phyloP scores from a whole-genome alignment of 2,329 filamentous ascomycete genomes.

The Botrytis cinerea region DNA sequence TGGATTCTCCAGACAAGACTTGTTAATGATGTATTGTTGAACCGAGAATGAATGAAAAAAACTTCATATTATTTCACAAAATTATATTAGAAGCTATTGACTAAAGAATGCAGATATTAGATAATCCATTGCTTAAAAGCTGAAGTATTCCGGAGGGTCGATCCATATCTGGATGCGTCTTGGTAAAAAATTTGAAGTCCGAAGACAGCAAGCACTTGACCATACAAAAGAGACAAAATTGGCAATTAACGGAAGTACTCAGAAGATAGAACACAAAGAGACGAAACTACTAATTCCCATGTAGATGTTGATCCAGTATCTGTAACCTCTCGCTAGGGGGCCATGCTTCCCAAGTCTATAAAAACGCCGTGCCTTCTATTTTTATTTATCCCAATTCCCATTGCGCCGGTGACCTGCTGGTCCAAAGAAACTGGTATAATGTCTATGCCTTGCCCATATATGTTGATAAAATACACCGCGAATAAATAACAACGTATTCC shows the following conservation, averaged over 20 bases:
- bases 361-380: conserved; percentile 7
- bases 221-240: neutral
- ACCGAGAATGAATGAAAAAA: too few relatives aligned
- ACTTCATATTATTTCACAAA: too few relatives aligned
- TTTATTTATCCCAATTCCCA: neutral
- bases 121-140: too few relatives aligned
- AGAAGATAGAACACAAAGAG: too few relatives aligned
- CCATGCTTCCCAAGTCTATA: neutral
- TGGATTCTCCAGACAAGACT: neutral
- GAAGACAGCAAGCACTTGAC: neutral
- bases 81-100: too few relatives aligned
- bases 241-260: neutral
- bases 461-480: neutral
- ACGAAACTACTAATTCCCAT: neutral
- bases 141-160: too few relatives aligned
- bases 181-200: too few relatives aligned
- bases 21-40: too few relatives aligned
- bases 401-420: neutral
- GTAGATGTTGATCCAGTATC: neutral
- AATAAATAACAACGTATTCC: neutral
- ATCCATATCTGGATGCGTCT: neutral
- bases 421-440: neutral
- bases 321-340: neutral
- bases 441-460: neutral
- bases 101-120: neutral